phyloP scores from a whole-genome alignment of 495 filamentous ascomycete species.

The Penicillium chermesinum region DNA sequence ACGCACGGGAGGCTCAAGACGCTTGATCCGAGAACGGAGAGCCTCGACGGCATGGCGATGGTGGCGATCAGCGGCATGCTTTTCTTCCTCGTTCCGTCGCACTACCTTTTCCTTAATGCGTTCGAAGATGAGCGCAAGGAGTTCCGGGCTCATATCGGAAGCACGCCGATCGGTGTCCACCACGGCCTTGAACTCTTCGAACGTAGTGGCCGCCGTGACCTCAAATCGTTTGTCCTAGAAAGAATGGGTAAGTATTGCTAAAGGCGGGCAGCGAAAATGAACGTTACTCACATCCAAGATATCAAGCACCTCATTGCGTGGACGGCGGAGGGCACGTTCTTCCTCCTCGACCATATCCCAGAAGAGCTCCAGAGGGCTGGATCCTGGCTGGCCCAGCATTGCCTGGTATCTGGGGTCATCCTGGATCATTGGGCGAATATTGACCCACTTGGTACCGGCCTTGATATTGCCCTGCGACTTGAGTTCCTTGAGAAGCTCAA shows the following conservation, averaged over 20 bases:
- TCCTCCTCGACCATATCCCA: conserved; percentile 97
- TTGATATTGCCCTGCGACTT: conserved; percentile 77
- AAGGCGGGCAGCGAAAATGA: background rate
- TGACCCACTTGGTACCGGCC: conserved; percentile 84
- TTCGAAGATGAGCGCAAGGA: conserved; percentile 73
- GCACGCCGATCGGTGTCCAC: conserved; percentile 81
- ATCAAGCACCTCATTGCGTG: conserved; percentile 81
- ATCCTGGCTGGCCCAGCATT: conserved; percentile 82
- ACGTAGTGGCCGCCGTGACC: conserved; percentile 75
- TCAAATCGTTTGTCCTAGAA: conserved; percentile 82
- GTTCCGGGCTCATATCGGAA: conserved; percentile 72
- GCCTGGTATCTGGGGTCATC: conserved; percentile 78
- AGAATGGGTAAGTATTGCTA: conserved; percentile 5
- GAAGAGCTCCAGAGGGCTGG: conserved; percentile 88
- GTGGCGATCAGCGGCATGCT: conserved; percentile 72
- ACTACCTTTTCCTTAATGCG: conserved; percentile 76
- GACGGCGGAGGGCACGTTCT: conserved; percentile 72
- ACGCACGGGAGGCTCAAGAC: conserved; percentile 78
- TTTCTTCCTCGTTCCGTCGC: conserved; percentile 77
- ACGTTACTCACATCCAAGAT: conserved; percentile 70
- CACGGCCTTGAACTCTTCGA: conserved; percentile 76
- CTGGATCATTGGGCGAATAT: conserved; percentile 70
- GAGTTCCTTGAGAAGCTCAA: conserved; percentile 67
- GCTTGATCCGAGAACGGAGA: conserved; percentile 83
- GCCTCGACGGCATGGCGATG: conserved; percentile 81